Evolutionary conservation across 2,329 filamentous ascomycete genomes (phyloP).

Genomic region (Penicillium sp.): DNA sequence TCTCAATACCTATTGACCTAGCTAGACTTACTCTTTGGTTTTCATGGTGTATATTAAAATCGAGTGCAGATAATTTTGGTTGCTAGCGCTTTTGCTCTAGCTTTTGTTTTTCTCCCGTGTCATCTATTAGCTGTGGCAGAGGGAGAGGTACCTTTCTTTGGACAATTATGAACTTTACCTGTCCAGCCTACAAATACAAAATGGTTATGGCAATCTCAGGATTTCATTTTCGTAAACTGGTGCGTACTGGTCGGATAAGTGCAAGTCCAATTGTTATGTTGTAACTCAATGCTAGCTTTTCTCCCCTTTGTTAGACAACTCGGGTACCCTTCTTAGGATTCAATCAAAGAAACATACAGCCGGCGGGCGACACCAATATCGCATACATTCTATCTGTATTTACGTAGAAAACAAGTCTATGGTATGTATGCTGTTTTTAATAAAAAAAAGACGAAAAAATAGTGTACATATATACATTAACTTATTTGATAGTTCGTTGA

Average conservation of each 20-base stretch:
- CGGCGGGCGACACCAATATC: too few relatives aligned
- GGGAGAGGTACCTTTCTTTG: slow-evolving; percentile 6
- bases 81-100: slow-evolving; percentile 1
- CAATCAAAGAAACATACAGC: too few relatives aligned
- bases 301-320: too few relatives aligned
- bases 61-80: slow-evolving; percentile 12
- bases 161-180: neutral
- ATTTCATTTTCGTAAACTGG: neutral
- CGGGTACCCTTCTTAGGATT: too few relatives aligned
- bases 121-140: neutral
- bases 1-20: slow-evolving; percentile 13
- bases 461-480: neutral
- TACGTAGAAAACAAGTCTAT: neutral
- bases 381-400: too few relatives aligned
- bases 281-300: too few relatives aligned
- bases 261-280: neutral
- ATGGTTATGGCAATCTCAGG: neutral
- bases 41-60: slow-evolving; percentile 32
- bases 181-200: neutral
- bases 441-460: neutral
- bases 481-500: neutral
- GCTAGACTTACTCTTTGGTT: slow-evolving; percentile 16
- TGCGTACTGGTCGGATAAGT: neutral
- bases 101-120: neutral
- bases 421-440: neutral